Conservation (phyloP, 1,284 basidiomycete genomes). For the Leccinum variabile region DNA sequence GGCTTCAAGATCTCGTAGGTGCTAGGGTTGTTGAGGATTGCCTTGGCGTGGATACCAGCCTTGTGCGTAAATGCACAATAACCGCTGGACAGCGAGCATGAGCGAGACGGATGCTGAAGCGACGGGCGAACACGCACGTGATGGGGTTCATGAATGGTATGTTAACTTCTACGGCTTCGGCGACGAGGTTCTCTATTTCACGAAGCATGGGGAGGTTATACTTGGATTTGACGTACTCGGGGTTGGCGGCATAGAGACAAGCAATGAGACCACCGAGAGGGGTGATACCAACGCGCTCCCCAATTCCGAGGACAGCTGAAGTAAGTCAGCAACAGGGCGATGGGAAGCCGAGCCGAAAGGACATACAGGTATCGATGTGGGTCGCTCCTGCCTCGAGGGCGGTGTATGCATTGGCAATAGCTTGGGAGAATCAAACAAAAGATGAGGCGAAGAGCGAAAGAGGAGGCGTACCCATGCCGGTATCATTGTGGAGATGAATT, state of each 20-base stretch:
- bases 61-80: conserved; percentile 99
- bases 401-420: conserved; percentile 98
- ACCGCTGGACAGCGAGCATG: conserved; percentile 52
- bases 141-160: conserved; percentile 97
- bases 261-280: conserved; percentile 97
- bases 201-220: conserved; percentile 98
- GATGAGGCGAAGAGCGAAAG: background rate
- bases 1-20: conserved; percentile 99
- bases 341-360: background rate
- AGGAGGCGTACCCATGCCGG: conserved; percentile 70
- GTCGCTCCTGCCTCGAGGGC: conserved; percentile 99
- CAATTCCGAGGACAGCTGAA: conserved; percentile 90
- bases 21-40: conserved; percentile 99
- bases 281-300: conserved; percentile 99
- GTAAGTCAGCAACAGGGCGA: conserved; percentile 3
- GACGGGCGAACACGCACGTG: conserved; percentile 51
- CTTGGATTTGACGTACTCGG: conserved; percentile 99
- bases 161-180: conserved; percentile 97
- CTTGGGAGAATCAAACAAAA: conserved; percentile 40
- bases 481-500: conserved; percentile 99
- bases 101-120: conserved; percentile 1
- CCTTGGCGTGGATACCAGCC: conserved; percentile 99
- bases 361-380: conserved; percentile 94
- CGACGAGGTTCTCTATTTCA: conserved; percentile 98
- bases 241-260: conserved; percentile 94